These are phyloP conservation scores for Thelephora aurantiotincta DNA, from an alignment of 768 basidiomycete species.

Conservation along the genomic window DNA sequence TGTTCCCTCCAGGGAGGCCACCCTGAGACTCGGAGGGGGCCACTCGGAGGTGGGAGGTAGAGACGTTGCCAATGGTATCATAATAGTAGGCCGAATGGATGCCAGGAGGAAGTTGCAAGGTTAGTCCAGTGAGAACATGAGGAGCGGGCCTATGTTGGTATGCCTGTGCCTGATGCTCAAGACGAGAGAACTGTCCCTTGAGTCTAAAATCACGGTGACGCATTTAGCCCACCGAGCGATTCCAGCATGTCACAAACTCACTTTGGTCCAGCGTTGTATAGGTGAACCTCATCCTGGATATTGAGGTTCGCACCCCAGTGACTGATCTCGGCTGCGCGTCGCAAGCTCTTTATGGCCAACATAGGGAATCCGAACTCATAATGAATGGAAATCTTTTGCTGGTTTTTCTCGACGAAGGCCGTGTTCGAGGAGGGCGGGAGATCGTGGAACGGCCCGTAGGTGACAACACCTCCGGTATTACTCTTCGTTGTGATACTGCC, in stretches of 20 bases:
- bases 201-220: constrained; percentile 33
- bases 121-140: constrained; percentile 59
- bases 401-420: constrained; percentile 43
- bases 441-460: constrained; percentile 79
- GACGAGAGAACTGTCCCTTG: constrained; percentile 90
- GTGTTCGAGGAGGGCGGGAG: constrained; percentile 47
- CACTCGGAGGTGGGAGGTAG: constrained; percentile 74
- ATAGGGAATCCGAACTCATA: constrained; percentile 78
- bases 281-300: constrained; percentile 72
- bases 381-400: constrained; percentile 59
- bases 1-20: constrained; percentile 38
- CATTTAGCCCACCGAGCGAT: not conserved
- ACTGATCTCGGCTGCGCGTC: constrained; percentile 78
- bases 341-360: constrained; percentile 56
- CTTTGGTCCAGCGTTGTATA: constrained; percentile 87
- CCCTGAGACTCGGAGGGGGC: constrained; percentile 39
- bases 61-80: constrained; percentile 91
- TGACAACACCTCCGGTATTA: constrained; percentile 48
- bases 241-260: constrained; percentile 27
- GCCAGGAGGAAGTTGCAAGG: constrained; percentile 72
- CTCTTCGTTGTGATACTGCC: constrained; percentile 57
- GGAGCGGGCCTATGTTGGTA: constrained; percentile 55
- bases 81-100: constrained; percentile 79
- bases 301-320: constrained; percentile 97
- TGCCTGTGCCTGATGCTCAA: constrained; percentile 68